Conservation (phyloP, 192 early-diverging fungal species). For the Backusella morwellensis region DNA sequence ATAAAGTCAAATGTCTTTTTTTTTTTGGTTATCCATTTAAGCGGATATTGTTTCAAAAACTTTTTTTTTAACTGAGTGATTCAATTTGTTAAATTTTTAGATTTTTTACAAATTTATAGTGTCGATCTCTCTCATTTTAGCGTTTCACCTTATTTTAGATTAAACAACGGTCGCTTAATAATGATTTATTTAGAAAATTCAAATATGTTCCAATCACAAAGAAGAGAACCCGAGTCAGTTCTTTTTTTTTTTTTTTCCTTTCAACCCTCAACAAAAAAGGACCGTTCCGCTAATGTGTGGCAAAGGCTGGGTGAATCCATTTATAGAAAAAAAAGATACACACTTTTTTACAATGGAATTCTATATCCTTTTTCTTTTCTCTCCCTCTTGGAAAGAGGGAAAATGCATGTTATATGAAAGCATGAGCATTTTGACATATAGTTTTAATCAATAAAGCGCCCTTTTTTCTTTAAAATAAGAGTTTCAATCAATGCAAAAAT, state of each 20-base stretch:
- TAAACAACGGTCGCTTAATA: background rate
- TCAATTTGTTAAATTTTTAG: background rate
- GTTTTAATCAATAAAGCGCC: background rate
- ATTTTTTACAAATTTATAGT: background rate
- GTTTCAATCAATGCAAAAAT: background rate
- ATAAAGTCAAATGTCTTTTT: background rate
- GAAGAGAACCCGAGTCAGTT: background rate
- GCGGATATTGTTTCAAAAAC: background rate
- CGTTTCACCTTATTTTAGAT: slow-evolving; percentile 4
- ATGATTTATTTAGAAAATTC: background rate
- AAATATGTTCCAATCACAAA: background rate
- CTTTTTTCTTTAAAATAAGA: background rate
- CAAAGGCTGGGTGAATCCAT: background rate
- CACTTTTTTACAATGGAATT: background rate
- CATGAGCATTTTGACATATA: background rate
- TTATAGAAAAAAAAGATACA: background rate
- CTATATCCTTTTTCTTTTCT: background rate
- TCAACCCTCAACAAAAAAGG: background rate
- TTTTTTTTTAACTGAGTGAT: background rate
- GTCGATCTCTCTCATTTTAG: background rate
- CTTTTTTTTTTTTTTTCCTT: background rate
- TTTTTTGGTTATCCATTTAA: background rate
- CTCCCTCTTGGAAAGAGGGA: background rate
- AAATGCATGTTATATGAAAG: background rate
- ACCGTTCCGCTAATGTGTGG: background rate